Percentiles rank a stretch among this genome's conserved stretches.
Conservation (phyloP, 129 eudicot species). For the Dittrichia graveolens region DNA sequence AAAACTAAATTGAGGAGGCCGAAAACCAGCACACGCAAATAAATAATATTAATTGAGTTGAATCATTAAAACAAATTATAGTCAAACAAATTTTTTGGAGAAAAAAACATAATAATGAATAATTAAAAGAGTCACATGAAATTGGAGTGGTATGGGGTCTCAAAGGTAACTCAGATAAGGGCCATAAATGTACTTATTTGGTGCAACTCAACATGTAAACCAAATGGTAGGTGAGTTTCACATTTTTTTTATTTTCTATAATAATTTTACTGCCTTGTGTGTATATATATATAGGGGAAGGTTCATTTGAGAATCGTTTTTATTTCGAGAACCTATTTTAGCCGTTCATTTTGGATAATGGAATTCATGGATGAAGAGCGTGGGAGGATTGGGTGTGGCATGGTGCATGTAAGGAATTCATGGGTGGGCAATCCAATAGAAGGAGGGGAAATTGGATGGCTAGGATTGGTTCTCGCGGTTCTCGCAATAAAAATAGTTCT, state of each 20-base stretch:
- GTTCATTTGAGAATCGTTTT: too few relatives aligned
- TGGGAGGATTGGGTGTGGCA: too few relatives aligned
- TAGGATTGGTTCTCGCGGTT: too few relatives aligned
- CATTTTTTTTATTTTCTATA: background rate
- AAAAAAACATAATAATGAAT: background rate
- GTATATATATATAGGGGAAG: too few relatives aligned
- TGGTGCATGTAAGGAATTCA: too few relatives aligned
- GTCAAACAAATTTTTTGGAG: background rate
- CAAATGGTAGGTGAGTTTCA: background rate
- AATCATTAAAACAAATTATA: background rate
- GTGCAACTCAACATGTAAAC: constrained; percentile 1
- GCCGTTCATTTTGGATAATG: too few relatives aligned
- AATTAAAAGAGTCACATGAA: constrained; percentile 18
- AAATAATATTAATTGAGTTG: background rate
- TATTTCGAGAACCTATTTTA: too few relatives aligned
- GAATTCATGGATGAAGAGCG: too few relatives aligned
- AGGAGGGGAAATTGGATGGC: too few relatives aligned
- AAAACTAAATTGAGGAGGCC: background rate
- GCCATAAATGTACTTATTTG: constrained; percentile 11
- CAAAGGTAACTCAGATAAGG: background rate
- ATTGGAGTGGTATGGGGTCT: background rate
- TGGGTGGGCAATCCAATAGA: too few relatives aligned
- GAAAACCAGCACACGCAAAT: constrained; percentile 1
- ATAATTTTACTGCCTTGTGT: background rate
- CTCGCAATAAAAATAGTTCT: too few relatives aligned